Conservation (phyloP, 2,329 filamentous ascomycete species). For the Penicillium sp. region DNA sequence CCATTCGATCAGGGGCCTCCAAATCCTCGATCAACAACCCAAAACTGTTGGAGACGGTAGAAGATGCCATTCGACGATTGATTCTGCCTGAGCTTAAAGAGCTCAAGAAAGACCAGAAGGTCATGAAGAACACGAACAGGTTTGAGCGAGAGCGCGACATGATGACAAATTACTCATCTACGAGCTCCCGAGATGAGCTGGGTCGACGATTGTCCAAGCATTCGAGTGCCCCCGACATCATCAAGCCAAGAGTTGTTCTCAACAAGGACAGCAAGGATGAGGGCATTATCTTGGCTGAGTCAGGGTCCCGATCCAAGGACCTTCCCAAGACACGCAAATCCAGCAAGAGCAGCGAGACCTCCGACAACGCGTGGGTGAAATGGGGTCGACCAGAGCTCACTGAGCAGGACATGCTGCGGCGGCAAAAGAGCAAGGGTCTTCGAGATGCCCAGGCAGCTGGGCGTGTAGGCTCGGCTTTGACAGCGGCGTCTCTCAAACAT, state of each 20-base stretch:
- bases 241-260: constrained; percentile 66
- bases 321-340: constrained; percentile 57
- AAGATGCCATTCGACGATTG: constrained; percentile 87
- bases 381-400: constrained; percentile 55
- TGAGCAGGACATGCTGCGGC: constrained; percentile 59
- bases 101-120: constrained; percentile 87
- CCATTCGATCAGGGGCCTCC: constrained; percentile 64
- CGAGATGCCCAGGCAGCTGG: constrained; percentile 63
- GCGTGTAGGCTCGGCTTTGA: constrained; percentile 63
- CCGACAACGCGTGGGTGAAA: constrained; percentile 53
- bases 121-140: constrained; percentile 71
- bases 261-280: constrained; percentile 65
- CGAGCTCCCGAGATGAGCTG: constrained; percentile 62
- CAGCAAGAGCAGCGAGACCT: constrained; percentile 58
- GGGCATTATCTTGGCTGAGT: constrained; percentile 61
- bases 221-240: constrained; percentile 65
- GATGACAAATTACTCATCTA: constrained; percentile 66
- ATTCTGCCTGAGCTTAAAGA: constrained; percentile 92
- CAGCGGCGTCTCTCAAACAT: constrained; percentile 66
- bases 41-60: constrained; percentile 85
- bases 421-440: constrained; percentile 61
- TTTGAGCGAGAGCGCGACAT: constrained; percentile 65
- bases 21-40: constrained; percentile 89
- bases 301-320: constrained; percentile 58
- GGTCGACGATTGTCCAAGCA: constrained; percentile 64